phyloP scores from a whole-genome alignment of 805 yeast species.

The Sugiyamaella chiloensis region DNA sequence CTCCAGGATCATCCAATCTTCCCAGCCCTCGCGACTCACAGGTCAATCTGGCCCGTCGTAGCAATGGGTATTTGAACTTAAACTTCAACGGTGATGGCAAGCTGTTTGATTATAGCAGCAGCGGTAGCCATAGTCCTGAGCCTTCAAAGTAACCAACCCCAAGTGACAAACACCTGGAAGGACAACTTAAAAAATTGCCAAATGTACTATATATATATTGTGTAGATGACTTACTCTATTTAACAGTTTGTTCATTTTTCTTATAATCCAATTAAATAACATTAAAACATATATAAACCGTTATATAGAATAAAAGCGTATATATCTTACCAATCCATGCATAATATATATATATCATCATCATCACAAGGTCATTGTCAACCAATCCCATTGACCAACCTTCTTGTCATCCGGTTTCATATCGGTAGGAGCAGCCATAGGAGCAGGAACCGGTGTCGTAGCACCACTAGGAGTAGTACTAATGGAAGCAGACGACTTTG shows the following conservation, averaged over 20 bases:
- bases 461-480: slow-evolving; percentile 7
- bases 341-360: too few relatives aligned
- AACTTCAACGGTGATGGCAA: slow-evolving; percentile 3
- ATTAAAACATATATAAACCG: slow-evolving; percentile 5
- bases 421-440: neutral
- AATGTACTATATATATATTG: neutral
- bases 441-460: neutral
- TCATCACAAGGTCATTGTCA: slow-evolving; percentile 32
- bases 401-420: slow-evolving; percentile 6
- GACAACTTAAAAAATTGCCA: neutral
- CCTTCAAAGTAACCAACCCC: too few relatives aligned
- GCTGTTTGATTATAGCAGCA: neutral
- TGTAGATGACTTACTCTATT: too few relatives aligned
- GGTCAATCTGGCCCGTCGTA: neutral
- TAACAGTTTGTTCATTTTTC: too few relatives aligned
- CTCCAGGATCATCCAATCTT: neutral
- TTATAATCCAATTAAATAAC: too few relatives aligned
- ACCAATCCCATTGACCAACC: slow-evolving; percentile 33
- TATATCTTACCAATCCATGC: too few relatives aligned
- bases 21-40: slow-evolving; percentile 6
- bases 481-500: slow-evolving; percentile 4
- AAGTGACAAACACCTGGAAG: too few relatives aligned
- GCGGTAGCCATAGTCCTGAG: slow-evolving; percentile 7
- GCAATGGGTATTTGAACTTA: neutral
- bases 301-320: neutral